These are phyloP conservation scores for Lachancea quebecensis DNA, from an alignment of 805 yeast genomes.

Conservation along the genomic window DNA sequence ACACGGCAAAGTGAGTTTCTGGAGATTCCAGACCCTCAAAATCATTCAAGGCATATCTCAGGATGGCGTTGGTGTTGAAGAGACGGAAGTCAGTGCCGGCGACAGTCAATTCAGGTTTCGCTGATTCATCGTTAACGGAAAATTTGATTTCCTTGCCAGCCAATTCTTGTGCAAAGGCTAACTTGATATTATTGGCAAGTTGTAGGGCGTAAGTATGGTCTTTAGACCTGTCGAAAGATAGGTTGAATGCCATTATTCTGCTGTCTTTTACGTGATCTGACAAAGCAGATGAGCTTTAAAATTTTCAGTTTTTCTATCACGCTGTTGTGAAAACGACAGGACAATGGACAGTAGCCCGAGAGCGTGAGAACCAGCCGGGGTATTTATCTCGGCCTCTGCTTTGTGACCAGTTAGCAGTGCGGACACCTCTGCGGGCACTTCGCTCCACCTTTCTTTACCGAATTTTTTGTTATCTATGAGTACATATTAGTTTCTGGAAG, in stretches of 20 bases:
- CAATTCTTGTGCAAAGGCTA: slow-evolving; percentile 27
- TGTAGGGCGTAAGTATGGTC: slow-evolving; percentile 15
- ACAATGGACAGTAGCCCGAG: no score
- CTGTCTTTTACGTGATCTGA: background rate
- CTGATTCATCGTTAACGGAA: slow-evolving; percentile 14
- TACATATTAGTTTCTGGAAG: slow-evolving; percentile 7
- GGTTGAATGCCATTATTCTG: slow-evolving; percentile 15
- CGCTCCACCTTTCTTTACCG: background rate
- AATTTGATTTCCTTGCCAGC: slow-evolving; percentile 21
- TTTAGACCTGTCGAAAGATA: slow-evolving; percentile 27
- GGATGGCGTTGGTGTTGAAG: slow-evolving; percentile 62
- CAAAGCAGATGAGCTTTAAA: background rate
- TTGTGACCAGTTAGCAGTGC: no score
- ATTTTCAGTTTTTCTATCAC: background rate
- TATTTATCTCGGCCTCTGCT: no score
- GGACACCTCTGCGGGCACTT: no score
- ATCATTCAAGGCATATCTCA: slow-evolving; percentile 52
- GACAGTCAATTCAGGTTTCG: slow-evolving; percentile 24
- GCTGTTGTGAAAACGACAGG: no score
- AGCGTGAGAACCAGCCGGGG: no score
- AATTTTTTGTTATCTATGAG: background rate
- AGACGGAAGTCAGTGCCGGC: slow-evolving; percentile 36
- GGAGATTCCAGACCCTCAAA: slow-evolving; percentile 34
- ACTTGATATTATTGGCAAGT: slow-evolving; percentile 29
- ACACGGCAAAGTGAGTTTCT: slow-evolving; percentile 21